Conservation (phyloP, 164 flowering plant species). For the Brasenia schreberi region DNA sequence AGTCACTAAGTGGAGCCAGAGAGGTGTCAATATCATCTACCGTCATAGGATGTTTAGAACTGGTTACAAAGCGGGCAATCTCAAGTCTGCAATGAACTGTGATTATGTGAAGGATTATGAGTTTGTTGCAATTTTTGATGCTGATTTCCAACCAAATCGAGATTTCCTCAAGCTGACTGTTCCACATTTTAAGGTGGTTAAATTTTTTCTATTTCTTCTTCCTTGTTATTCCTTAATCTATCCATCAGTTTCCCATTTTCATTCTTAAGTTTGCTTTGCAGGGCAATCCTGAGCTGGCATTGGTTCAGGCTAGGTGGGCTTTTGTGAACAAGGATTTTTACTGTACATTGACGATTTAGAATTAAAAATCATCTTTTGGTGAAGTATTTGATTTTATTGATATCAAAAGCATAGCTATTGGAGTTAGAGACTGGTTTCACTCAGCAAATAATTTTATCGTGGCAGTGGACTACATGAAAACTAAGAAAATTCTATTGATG, state of each 20-base stretch:
- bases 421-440: too few relatives aligned
- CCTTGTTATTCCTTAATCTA: background rate
- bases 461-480: too few relatives aligned
- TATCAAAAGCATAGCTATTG: too few relatives aligned
- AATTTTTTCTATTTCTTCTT: background rate
- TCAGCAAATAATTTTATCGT: too few relatives aligned
- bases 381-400: too few relatives aligned
- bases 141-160: constrained; percentile 88
- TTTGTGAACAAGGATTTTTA: constrained; percentile 57
- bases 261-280: constrained; percentile 2
- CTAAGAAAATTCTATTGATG: too few relatives aligned
- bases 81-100: constrained; percentile 91
- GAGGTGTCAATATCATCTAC: constrained; percentile 56
- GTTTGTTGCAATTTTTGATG: constrained; percentile 86
- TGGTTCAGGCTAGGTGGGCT: constrained; percentile 79
- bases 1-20: constrained; percentile 76
- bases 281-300: constrained; percentile 54
- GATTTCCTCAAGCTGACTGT: constrained; percentile 75
- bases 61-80: constrained; percentile 99
- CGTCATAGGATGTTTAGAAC: constrained; percentile 72
- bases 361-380: too few relatives aligned
- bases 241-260: background rate
- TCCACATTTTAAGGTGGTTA: constrained; percentile 73
- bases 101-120: constrained; percentile 86
- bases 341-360: too few relatives aligned